Evolutionary conservation across 306 rosid genomes (phyloP).

Genomic region (Sicyos baderoa): DNA sequence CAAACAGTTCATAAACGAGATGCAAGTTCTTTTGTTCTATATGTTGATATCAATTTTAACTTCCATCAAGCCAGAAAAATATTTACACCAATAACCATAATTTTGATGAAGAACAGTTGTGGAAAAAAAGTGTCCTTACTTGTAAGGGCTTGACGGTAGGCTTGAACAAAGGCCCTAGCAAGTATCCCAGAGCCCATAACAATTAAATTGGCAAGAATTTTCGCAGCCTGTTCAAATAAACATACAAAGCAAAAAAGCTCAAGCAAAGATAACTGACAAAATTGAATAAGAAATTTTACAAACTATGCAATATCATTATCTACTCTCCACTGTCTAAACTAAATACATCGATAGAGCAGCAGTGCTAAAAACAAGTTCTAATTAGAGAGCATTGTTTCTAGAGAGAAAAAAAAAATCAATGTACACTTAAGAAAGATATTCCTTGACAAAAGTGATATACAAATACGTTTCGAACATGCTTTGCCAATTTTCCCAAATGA

Average conservation of each 20-base stretch:
- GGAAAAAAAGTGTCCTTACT: constrained; percentile 38
- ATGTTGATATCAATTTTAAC: not conserved
- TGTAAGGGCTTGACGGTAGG: constrained; percentile 75
- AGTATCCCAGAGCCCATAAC: constrained; percentile 73
- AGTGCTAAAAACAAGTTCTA: not conserved
- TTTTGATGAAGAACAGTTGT: not conserved
- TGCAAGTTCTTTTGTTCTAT: not conserved
- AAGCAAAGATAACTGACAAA: not conserved
- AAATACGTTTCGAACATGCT: not conserved
- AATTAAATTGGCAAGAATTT: constrained; percentile 67
- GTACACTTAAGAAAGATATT: not conserved
- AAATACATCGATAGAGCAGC: too few relatives aligned
- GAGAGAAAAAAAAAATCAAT: not conserved
- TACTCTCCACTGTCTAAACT: too few relatives aligned
- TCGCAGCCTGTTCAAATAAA: constrained; percentile 58
- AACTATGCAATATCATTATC: too few relatives aligned
- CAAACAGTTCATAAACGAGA: too few relatives aligned
- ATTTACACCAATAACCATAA: not conserved
- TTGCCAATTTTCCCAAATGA: not conserved
- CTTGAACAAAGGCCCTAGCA: constrained; percentile 70
- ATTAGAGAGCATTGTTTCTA: not conserved
- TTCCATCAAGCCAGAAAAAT: not conserved
- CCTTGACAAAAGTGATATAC: not conserved
- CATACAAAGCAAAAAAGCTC: not conserved
- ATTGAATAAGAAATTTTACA: too few relatives aligned